These are phyloP conservation scores for Paraphysoderma sedebokerense DNA, from an alignment of 371 early-diverging fungal genomes.

Conservation along the genomic window DNA sequence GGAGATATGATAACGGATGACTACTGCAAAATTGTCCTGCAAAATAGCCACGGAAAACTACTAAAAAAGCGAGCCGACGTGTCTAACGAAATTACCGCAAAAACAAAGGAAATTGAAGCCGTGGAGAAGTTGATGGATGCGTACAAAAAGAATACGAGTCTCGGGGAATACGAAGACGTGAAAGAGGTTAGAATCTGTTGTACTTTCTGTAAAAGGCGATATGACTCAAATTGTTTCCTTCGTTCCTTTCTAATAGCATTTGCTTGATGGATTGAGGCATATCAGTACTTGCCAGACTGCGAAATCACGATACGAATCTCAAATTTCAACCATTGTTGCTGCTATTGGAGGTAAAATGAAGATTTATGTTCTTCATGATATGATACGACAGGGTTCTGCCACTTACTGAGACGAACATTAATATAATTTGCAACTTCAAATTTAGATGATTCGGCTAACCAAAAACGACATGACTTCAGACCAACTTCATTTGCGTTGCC, in stretches of 20 bases:
- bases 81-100: conserved; percentile 23
- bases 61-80: conserved; percentile 21
- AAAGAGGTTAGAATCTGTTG: conserved; percentile 7
- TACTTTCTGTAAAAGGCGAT: too few species aligned
- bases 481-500: conserved; percentile 57
- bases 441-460: conserved; percentile 24
- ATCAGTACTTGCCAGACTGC: conserved; percentile 32
- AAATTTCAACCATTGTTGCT: conserved; percentile 31
- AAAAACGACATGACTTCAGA: conserved; percentile 48
- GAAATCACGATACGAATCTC: conserved; percentile 26
- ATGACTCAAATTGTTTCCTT: not conserved
- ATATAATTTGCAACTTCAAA: not conserved
- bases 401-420: not conserved
- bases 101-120: conserved; percentile 26
- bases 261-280: conserved; percentile 25
- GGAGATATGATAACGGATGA: conserved; percentile 35
- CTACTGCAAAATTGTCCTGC: conserved; percentile 31
- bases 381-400: too few species aligned
- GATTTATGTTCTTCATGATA: too few species aligned
- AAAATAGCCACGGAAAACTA: conserved; percentile 40
- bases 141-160: conserved; percentile 15
- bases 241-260: conserved; percentile 10
- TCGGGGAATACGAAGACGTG: conserved; percentile 21
- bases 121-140: conserved; percentile 21
- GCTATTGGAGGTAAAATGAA: conserved; percentile 31